These are phyloP conservation scores for Pichia sp. DNA, from an alignment of 1,139 yeast species.

Conservation along the genomic window DNA sequence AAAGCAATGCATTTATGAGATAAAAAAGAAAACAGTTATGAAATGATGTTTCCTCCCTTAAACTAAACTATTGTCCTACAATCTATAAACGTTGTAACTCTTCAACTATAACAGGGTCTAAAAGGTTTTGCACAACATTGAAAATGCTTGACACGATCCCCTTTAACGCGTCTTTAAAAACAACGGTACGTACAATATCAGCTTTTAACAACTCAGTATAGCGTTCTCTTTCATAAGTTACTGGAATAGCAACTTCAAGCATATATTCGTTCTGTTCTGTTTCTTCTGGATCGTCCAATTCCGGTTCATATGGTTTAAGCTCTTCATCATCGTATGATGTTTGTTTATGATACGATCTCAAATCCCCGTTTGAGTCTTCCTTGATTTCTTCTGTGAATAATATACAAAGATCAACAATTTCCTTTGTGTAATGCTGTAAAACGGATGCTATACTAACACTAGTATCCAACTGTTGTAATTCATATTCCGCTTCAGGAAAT, in stretches of 20 bases:
- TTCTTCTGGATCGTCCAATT: constrained; percentile 19
- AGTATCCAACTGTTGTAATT: constrained; percentile 27
- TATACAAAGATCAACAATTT: constrained; percentile 47
- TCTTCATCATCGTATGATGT: constrained; percentile 48
- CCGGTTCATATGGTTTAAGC: constrained; percentile 28
- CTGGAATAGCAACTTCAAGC: constrained; percentile 34
- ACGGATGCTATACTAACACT: constrained; percentile 55
- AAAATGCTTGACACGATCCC: constrained; percentile 1
- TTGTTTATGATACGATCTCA: constrained; percentile 55
- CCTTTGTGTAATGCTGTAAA: constrained; percentile 34
- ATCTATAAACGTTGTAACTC: constrained; percentile 2
- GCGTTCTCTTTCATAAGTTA: constrained; percentile 52
- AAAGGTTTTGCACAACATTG: neutral
- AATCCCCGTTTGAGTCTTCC: constrained; percentile 50
- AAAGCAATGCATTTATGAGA: constrained; percentile 6
- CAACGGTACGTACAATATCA: constrained; percentile 58
- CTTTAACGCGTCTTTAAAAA: constrained; percentile 31
- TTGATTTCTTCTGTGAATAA: constrained; percentile 67
- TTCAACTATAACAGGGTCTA: constrained; percentile 2
- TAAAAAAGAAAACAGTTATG: no score
- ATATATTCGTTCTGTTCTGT: constrained; percentile 32
- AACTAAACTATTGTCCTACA: neutral
- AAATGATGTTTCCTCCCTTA: no score
- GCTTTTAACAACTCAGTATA: constrained; percentile 39
- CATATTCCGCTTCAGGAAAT: constrained; percentile 20